A percentile compares a stretch with the other conserved stretches of the same genome.
Conservation (phyloP, 2,329 filamentous ascomycete species). For the Madurella mycetomatis region DNA sequence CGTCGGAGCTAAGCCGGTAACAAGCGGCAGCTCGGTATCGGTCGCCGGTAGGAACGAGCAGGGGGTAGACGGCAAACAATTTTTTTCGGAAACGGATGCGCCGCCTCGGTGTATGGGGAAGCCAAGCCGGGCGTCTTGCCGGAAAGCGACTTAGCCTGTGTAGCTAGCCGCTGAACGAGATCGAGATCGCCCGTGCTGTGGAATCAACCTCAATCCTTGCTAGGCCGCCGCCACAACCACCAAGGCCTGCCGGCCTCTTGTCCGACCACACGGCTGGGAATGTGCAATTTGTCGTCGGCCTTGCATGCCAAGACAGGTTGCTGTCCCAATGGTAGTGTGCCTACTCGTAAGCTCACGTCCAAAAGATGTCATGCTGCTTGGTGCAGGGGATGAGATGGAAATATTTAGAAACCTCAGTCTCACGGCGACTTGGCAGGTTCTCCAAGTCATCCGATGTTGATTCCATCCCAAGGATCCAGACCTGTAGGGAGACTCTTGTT, state of each 20-base stretch:
- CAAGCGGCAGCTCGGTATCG: too few relatives aligned
- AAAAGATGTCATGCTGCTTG: not conserved
- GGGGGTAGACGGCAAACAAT: too few relatives aligned
- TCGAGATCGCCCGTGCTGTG: not conserved
- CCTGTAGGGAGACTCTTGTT: too few relatives aligned
- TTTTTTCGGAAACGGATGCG: not conserved
- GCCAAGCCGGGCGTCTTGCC: conserved; percentile 14
- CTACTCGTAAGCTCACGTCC: conserved; percentile 3
- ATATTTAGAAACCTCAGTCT: conserved; percentile 6
- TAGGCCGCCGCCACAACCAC: not conserved
- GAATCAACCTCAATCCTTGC: not conserved
- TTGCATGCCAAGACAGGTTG: conserved; percentile 3
- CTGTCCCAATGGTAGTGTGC: not conserved
- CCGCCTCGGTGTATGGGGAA: not conserved
- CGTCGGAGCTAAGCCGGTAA: too few relatives aligned
- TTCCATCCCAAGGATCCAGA: not conserved
- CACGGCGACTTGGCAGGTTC: conserved; percentile 3
- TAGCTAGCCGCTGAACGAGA: conserved; percentile 1
- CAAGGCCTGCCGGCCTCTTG: not conserved
- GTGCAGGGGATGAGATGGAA: not conserved
- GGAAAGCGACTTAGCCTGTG: not conserved
- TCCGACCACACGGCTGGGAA: not conserved
- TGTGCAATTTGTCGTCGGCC: not conserved
- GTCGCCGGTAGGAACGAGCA: too few relatives aligned
- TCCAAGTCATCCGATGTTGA: not conserved